Evolutionary conservation across 2,329 filamentous ascomycete species (phyloP).

Genomic region (Aspergillus intermedius): DNA sequence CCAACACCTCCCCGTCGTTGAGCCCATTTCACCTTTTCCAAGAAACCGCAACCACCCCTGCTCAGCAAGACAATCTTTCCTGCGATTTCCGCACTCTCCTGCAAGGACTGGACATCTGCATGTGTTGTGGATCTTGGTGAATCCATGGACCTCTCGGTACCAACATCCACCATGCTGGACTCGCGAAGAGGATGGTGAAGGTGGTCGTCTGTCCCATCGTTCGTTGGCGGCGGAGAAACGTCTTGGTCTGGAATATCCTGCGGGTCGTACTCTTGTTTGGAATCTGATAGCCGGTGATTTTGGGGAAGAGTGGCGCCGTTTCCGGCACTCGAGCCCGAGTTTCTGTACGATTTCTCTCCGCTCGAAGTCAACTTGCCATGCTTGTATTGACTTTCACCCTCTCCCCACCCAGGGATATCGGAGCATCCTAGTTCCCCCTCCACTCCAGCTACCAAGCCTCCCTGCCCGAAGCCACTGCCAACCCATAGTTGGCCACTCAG

Average conservation of each 20-base stretch:
- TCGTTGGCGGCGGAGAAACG: conserved; percentile 27
- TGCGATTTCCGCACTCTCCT: conserved; percentile 85
- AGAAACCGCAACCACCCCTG: conserved; percentile 88
- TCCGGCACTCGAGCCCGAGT: conserved; percentile 17
- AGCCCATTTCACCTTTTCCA: conserved; percentile 96
- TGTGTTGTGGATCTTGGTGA: conserved; percentile 46
- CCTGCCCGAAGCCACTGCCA: conserved; percentile 81
- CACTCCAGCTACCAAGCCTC: conserved; percentile 45
- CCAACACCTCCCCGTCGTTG: conserved; percentile 83
- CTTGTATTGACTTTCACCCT: conserved; percentile 44
- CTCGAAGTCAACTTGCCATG: conserved; percentile 16
- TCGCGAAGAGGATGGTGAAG: conserved; percentile 56
- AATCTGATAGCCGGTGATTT: conserved; percentile 18
- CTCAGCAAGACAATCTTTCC: conserved; percentile 90
- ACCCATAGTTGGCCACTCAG: conserved; percentile 90
- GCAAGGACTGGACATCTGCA: conserved; percentile 84
- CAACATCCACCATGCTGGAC: conserved; percentile 32
- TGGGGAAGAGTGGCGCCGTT: conserved; percentile 14
- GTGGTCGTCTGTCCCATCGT: conserved; percentile 81
- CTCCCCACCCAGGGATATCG: conserved; percentile 84
- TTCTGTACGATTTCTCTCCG: conserved; percentile 15
- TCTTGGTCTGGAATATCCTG: conserved; percentile 14
- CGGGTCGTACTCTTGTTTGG: conserved; percentile 14
- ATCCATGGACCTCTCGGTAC: conserved; percentile 29
- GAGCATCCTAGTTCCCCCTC: conserved; percentile 91